Conservation (phyloP, 768 basidiomycete genomes). For the Arthromyces matolae region DNA sequence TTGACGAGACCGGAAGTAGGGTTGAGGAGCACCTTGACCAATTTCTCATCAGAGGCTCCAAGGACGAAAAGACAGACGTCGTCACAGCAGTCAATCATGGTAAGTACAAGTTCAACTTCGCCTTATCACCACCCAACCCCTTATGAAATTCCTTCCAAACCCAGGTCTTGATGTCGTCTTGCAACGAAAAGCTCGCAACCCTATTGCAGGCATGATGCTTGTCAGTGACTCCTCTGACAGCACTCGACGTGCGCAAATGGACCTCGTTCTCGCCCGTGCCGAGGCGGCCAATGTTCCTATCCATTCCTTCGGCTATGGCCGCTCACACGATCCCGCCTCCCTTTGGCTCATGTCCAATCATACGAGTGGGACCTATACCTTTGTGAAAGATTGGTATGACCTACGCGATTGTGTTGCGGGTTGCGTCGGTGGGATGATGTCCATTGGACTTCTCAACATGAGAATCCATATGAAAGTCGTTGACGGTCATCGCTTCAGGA, state of each 20-base stretch:
- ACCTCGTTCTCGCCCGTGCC: slow-evolving; percentile 92
- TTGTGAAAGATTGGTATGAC: slow-evolving; percentile 97
- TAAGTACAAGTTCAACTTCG: slow-evolving; percentile 24
- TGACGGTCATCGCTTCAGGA: slow-evolving; percentile 85
- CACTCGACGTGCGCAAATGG: slow-evolving; percentile 95
- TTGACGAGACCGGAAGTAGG: slow-evolving; percentile 60
- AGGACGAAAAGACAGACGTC: slow-evolving; percentile 95
- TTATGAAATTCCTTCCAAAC: slow-evolving; percentile 3
- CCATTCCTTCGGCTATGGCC: slow-evolving; percentile 95
- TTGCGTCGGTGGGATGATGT: slow-evolving; percentile 95
- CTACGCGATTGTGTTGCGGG: slow-evolving; percentile 90
- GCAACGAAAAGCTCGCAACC: slow-evolving; percentile 90
- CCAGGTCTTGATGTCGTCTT: slow-evolving; percentile 88
- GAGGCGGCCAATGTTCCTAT: slow-evolving; percentile 97
- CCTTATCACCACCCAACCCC: background rate
- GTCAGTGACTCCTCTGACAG: slow-evolving; percentile 92
- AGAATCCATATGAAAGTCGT: slow-evolving; percentile 94
- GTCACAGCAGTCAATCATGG: slow-evolving; percentile 98
- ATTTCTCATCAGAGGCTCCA: slow-evolving; percentile 66
- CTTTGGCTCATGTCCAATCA: slow-evolving; percentile 99
- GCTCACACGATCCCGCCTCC: slow-evolving; percentile 94
- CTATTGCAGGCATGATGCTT: slow-evolving; percentile 86
- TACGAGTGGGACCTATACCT: slow-evolving; percentile 95
- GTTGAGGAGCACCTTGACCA: slow-evolving; percentile 41
- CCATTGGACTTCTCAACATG: slow-evolving; percentile 88